A percentile compares a stretch with the other conserved stretches of the same genome.
These are phyloP conservation scores for Brasilioporus rufonigricans DNA, from an alignment of 768 basidiomycete species.

Conservation along the genomic window DNA sequence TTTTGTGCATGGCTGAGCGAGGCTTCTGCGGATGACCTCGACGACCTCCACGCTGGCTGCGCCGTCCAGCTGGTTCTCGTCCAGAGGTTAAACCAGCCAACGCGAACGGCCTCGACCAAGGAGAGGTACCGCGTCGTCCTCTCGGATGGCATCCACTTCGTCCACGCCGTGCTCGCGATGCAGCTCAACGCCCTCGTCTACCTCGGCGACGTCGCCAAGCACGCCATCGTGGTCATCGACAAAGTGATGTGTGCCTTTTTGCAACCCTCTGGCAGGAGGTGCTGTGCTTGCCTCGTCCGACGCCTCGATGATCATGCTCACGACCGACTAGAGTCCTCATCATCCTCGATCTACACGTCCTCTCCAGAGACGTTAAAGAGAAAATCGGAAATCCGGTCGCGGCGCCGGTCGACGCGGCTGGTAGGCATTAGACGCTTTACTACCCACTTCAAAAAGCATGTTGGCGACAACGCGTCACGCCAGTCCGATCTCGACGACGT, in stretches of 20 bases:
- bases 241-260: constrained; percentile 80
- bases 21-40: constrained; percentile 32
- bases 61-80: constrained; percentile 80
- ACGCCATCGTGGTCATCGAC: constrained; percentile 67
- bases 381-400: constrained; percentile 70
- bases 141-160: constrained; percentile 83
- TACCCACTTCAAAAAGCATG: too few species aligned
- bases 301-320: too few species aligned
- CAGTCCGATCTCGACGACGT: too few species aligned
- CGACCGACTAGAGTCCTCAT: constrained; percentile 65
- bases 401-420: too few species aligned
- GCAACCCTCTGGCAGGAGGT: constrained; percentile 79
- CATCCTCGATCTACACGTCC: constrained; percentile 60
- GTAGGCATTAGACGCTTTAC: too few species aligned
- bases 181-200: constrained; percentile 78
- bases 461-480: too few species aligned
- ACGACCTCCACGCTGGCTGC: constrained; percentile 33
- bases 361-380: constrained; percentile 50
- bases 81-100: constrained; percentile 54
- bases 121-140: constrained; percentile 81
- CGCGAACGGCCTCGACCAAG: constrained; percentile 31
- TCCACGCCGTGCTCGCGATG: constrained; percentile 94
- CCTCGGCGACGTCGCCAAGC: constrained; percentile 56
- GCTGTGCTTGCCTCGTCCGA: too few species aligned
- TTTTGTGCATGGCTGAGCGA: constrained; percentile 50